Base-by-base conservation (phyloP, 2,329 filamentous ascomycete species). In the Fusarium fujikuroi region DNA sequence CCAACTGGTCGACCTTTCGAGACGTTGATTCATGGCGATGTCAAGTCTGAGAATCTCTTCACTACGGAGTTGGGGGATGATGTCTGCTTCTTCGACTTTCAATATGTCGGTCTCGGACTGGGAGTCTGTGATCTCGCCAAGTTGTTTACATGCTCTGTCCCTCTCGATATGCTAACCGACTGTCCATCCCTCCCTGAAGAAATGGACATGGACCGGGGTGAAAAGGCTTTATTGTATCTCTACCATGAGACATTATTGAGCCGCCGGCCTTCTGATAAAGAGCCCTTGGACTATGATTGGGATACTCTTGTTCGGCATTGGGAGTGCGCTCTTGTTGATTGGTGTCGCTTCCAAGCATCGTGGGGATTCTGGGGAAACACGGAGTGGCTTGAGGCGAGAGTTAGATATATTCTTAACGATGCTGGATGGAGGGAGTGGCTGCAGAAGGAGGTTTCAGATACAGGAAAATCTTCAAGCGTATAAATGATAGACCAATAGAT, bases 11-110 rank as follows among this genome's bases (percentile, higher is more conserved):
- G 84, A 19, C 63, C 81, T 0, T 83, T 84, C 3, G 85, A 91
- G 70, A 90, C 90, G 0, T 84, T 89, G 21, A 88, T 93, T 12
- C 91, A 93, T 74, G 91, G 91, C 12, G 91, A 93, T 63, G 90
- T 92, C 58, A 93, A 93, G 78, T 91, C 88, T 0, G 90, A 92
- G 73, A 93, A 93, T 66, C 84, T 92, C 11, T 92, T 92, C 75
- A 89, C 88, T 1, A 89, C 83, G 0, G 64, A 76, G 0, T 72
- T 78, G 0, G 89, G 88, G 2, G 80, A 86, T 4, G 66, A 81
- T 7, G 89, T 90, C 4, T 90, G 89, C 1, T 91, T 93, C 70
- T 92, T 90, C 75, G 91, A 93, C 77, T 93, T 93, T 63, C 91
- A 93, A 73, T 93, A 93, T 72, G 86, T 88, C 0, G 91, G 91